Conservation (phyloP, 331 rosid species). For the Quercus tomentella region DNA sequence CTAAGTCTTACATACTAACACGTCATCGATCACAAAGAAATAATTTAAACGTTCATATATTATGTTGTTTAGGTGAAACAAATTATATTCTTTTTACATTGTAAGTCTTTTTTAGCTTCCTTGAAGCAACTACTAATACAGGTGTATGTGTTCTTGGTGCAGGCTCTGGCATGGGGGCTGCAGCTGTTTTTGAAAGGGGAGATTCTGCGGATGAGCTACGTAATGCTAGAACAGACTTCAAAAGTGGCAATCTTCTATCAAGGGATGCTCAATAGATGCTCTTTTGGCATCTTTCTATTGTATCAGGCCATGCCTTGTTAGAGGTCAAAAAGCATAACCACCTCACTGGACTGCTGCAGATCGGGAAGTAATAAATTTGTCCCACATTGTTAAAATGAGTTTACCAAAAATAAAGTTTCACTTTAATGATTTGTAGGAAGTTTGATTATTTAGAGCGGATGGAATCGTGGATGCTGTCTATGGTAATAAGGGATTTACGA, state of each 20-base stretch:
- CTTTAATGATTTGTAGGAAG: background rate
- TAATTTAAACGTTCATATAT: too few relatives aligned
- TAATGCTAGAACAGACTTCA: conserved; percentile 22
- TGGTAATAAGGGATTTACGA: background rate
- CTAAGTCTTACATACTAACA: too few relatives aligned
- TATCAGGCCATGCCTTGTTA: background rate
- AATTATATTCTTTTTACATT: too few relatives aligned
- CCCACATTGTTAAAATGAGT: background rate
- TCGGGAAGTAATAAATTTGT: background rate
- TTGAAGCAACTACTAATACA: background rate
- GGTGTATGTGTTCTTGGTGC: conserved; percentile 20
- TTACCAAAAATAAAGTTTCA: background rate
- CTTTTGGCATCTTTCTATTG: background rate
- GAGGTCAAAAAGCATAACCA: background rate
- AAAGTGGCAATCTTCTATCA: background rate
- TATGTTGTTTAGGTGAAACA: too few relatives aligned
- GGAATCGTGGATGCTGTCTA: background rate
- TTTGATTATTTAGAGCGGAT: background rate
- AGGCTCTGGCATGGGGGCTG: conserved; percentile 97
- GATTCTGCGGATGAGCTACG: conserved; percentile 39
- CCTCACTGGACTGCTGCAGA: background rate
- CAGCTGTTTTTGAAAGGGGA: conserved; percentile 86
- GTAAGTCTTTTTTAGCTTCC: background rate
- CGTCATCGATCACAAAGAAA: too few relatives aligned
- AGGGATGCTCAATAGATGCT: background rate